Percentiles rank a stretch among this genome's conserved stretches.
Evolutionary conservation across 148 eudicot species (phyloP).

Genomic region (Linanthus parryae): DNA sequence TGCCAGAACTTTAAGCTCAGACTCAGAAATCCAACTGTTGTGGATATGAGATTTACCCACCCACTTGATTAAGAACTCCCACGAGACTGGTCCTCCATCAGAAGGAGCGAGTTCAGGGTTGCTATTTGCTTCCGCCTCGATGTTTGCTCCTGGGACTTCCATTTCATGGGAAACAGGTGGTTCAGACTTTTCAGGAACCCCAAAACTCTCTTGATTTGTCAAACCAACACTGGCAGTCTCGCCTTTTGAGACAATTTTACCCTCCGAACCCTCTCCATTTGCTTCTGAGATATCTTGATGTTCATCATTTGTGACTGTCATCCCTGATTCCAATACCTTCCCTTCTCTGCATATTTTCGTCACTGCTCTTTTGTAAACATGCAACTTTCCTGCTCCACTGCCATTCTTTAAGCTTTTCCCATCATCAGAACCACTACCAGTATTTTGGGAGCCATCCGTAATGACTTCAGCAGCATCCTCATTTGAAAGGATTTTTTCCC

Average conservation of each 20-base stretch:
- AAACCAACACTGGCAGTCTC: background rate
- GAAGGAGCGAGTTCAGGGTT: constrained; percentile 19
- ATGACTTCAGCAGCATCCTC: constrained; percentile 24
- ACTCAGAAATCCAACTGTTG: constrained; percentile 79
- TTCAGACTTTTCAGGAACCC: constrained; percentile 7
- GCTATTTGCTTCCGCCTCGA: constrained; percentile 13
- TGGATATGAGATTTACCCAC: constrained; percentile 87
- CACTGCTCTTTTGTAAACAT: constrained; percentile 32
- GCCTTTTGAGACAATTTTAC: constrained; percentile 6
- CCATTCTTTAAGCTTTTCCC: constrained; percentile 13
- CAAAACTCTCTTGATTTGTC: background rate
- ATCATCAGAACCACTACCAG: constrained; percentile 13
- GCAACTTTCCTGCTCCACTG: constrained; percentile 26
- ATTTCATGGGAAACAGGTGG: constrained; percentile 13
- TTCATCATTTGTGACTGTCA: constrained; percentile 19
- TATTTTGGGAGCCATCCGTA: constrained; percentile 15
- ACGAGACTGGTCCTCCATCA: constrained; percentile 24
- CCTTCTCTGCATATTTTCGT: constrained; percentile 37
- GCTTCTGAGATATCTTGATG: constrained; percentile 20
- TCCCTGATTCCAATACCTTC: constrained; percentile 22
- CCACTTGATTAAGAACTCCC: constrained; percentile 90
- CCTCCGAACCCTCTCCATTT: constrained; percentile 17
- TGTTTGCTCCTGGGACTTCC: constrained; percentile 19
- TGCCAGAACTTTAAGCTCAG: constrained; percentile 67
- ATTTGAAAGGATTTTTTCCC: constrained; percentile 22